Conservation (phyloP, 2,329 filamentous ascomycete species). For the Fusarium coffeatum region DNA sequence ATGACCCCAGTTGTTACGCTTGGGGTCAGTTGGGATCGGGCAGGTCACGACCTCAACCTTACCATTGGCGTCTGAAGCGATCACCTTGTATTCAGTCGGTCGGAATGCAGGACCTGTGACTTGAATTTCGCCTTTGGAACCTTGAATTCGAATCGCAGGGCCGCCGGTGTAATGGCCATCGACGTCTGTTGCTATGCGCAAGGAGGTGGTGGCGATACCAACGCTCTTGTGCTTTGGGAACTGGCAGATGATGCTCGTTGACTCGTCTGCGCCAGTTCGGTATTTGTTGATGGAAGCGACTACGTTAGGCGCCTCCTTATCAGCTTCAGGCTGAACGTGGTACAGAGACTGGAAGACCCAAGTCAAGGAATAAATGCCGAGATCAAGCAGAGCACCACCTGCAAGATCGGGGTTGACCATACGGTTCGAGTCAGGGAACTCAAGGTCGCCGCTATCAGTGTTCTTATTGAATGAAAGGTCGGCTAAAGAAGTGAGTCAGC, state of each 20-base stretch:
- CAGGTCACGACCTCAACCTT: constrained; percentile 64
- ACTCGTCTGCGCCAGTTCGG: constrained; percentile 79
- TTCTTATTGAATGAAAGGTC: constrained; percentile 72
- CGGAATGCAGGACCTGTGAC: constrained; percentile 78
- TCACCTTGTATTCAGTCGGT: constrained; percentile 73
- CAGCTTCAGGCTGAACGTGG: constrained; percentile 76
- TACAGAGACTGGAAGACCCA: constrained; percentile 94
- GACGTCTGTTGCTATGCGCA: constrained; percentile 72
- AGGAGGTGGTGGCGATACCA: constrained; percentile 75
- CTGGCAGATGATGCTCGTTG: constrained; percentile 79
- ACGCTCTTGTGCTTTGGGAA: constrained; percentile 78
- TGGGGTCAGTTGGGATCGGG: constrained; percentile 63
- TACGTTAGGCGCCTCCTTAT: constrained; percentile 76
- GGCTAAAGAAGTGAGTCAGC: constrained; percentile 51
- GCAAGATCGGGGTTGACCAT: constrained; percentile 87
- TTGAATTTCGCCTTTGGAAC: constrained; percentile 83
- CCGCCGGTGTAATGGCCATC: constrained; percentile 69
- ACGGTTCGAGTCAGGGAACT: constrained; percentile 71
- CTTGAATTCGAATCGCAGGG: constrained; percentile 82
- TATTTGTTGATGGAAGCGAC: constrained; percentile 78
- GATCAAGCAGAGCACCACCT: constrained; percentile 83
- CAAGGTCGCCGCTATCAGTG: constrained; percentile 66
- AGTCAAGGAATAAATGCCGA: constrained; percentile 89
- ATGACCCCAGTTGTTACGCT: constrained; percentile 68
- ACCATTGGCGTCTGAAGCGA: constrained; percentile 63